Evolutionary conservation across 1,139 yeast species (phyloP), one percentile per base, ranked within the genome.

Genomic region (Zygoascus hellenicus): DNA sequence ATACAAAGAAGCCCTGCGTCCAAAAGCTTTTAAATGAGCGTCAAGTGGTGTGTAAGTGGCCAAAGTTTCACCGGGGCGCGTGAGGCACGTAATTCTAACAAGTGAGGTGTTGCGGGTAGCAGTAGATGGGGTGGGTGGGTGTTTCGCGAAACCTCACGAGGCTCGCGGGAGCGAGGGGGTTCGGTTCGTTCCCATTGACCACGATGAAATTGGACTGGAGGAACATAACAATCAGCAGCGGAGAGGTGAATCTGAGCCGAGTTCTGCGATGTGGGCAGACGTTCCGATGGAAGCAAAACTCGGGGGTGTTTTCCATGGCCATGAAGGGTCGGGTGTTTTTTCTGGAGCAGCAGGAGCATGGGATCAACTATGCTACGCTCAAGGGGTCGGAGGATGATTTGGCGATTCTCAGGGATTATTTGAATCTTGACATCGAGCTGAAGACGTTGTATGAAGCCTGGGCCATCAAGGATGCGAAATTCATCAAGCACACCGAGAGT

Each of bases 191-290:
- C 34, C 34, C 34, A n/a, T 22, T 22, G 7, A 22, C 26, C 26
- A 22, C 26, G 26, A 28, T 14, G 11, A 15, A 15, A 28, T 17
- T 49, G 22, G 48, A 16, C 38, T 66, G 68, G 67, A 54, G 53
- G 7, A 55, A 46, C 30, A 46, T 63, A 6, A 53, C 60, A 1
- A 48, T 65, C 5, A 55, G 58, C 36, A 50, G 55, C 1, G 22
- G 38, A 56, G 96, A 88, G 55, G 68, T 88, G 1, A 67, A 75
- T 31, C 64, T 89, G n/a, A 67, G 79, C 5, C 77, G 80, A 45
- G 94, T 89, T 0, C 71, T 90, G 37, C 74, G 95, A 48, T 87
- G 96, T 61, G 97, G 97, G 0, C 97, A 90, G 54, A 60, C 71
- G 16, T 69, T 68, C 47, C 51, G 71, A n/a, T 69, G 73, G 73